Conservation (phyloP, 225 moss, liverwort and hornwort genomes). For the Marchantia paleacea region DNA sequence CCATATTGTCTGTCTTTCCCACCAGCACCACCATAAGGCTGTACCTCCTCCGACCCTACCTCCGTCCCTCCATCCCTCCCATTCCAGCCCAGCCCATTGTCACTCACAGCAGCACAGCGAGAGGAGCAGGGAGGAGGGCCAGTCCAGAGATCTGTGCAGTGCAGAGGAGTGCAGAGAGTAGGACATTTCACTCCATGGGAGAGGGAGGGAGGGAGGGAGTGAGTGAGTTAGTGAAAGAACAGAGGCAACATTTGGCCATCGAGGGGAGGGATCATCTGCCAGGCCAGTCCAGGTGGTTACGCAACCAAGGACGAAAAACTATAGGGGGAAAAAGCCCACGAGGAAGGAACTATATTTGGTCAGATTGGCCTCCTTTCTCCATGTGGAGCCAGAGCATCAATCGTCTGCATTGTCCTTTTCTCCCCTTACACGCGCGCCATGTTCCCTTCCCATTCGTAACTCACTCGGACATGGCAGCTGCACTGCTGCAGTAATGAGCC, state of each 20-base stretch:
- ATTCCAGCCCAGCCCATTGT: not conserved
- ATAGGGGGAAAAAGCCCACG: constrained; percentile 13
- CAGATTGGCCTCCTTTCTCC: constrained; percentile 4
- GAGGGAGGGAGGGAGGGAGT: not conserved
- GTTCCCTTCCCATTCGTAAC: not conserved
- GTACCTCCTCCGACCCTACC: not conserved
- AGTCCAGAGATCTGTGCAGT: constrained; percentile 1
- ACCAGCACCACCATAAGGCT: not conserved
- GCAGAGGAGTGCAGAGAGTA: constrained; percentile 3
- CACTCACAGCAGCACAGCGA: not conserved
- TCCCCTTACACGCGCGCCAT: not conserved
- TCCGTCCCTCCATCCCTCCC: not conserved
- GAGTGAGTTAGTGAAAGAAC: not conserved
- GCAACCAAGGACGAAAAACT: not conserved
- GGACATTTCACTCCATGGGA: constrained; percentile 1
- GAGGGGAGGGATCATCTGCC: constrained; percentile 2
- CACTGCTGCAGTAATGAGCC: not conserved
- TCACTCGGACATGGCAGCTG: constrained; percentile 14
- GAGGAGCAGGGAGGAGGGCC: not conserved
- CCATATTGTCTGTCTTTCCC: not conserved
- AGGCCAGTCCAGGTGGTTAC: constrained; percentile 5
- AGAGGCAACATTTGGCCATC: constrained; percentile 4
- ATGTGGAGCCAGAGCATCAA: constrained; percentile 8
- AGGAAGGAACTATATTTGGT: constrained; percentile 18
- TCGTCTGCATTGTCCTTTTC: constrained; percentile 2